Conservation (phyloP, 176 grass and related monocot genomes). For the Cymbopogon citratus region DNA sequence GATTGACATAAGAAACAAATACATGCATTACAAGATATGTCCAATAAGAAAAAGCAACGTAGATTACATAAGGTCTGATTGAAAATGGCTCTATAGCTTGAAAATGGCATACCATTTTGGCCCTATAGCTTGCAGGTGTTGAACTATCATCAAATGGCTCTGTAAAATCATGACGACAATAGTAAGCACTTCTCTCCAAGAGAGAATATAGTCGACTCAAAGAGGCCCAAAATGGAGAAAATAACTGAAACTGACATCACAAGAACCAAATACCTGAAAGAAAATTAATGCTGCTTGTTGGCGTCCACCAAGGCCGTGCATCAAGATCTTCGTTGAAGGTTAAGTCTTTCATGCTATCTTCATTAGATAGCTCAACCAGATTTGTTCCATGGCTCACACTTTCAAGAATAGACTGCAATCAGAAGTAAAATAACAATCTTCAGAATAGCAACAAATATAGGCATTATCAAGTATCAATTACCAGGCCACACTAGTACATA, state of each 20-base stretch:
- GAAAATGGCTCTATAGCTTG: too few relatives aligned
- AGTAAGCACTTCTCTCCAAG: constrained; percentile 1
- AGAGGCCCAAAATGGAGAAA: too few relatives aligned
- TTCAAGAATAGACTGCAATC: constrained; percentile 56
- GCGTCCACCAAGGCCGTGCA: constrained; percentile 88
- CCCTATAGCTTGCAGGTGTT: constrained; percentile 44
- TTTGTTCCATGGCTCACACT: constrained; percentile 51
- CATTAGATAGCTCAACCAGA: constrained; percentile 70
- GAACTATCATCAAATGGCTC: constrained; percentile 59
- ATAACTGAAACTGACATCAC: background rate
- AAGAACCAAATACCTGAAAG: constrained; percentile 57
- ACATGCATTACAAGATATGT: background rate
- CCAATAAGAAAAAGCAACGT: background rate
- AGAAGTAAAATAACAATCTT: constrained; percentile 9
- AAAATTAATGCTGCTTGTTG: constrained; percentile 66
- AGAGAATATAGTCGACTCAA: background rate
- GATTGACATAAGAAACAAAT: background rate
- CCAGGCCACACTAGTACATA: background rate
- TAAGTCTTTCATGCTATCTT: constrained; percentile 59
- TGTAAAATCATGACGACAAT: constrained; percentile 29
- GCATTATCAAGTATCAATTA: background rate
- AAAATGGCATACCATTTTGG: constrained; percentile 52
- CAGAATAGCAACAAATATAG: background rate
- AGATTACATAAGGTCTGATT: too few relatives aligned
- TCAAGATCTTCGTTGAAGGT: constrained; percentile 88